phyloP scores from a whole-genome alignment of 352 stramenopile genomes.

The Blastocystis sp. region DNA sequence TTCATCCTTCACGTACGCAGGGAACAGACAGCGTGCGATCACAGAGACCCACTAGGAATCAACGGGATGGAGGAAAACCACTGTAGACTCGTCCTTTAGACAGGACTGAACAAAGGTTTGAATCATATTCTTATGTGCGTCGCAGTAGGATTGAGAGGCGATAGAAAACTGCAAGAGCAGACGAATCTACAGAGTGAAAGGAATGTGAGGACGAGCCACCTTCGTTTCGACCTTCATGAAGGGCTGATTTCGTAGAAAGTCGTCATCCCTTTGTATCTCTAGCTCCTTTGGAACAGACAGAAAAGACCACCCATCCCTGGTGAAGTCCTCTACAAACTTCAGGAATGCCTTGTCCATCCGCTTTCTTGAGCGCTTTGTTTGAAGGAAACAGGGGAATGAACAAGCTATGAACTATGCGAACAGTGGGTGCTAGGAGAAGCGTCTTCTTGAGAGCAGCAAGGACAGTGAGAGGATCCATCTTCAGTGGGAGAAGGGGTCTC shows the following conservation, averaged over 20 bases:
- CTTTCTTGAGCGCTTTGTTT: constrained; percentile 19
- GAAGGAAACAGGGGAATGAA: background rate
- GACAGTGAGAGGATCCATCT: no score
- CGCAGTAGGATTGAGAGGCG: background rate
- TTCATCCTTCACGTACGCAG: background rate
- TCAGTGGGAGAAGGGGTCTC: constrained; percentile 16
- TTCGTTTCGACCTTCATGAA: constrained; percentile 45
- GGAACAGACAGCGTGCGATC: constrained; percentile 19
- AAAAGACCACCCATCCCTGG: constrained; percentile 30
- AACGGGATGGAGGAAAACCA: background rate
- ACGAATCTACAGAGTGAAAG: constrained; percentile 14
- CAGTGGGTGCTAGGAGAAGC: background rate
- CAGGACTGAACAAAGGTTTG: constrained; percentile 28
- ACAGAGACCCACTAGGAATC: constrained; percentile 34
- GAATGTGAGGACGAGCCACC: background rate
- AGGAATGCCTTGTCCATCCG: constrained; percentile 42
- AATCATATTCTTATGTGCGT: constrained; percentile 26
- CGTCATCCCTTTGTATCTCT: background rate
- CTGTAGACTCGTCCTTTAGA: constrained; percentile 11
- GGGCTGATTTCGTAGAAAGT: constrained; percentile 5
- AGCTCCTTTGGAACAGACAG: background rate
- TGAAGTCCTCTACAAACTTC: constrained; percentile 32
- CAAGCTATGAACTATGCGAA: background rate
- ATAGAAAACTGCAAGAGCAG: constrained; percentile 61
- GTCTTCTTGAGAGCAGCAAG: no score